These are phyloP conservation scores for Pichia manshurica DNA, from an alignment of 805 yeast species.

Conservation along the genomic window DNA sequence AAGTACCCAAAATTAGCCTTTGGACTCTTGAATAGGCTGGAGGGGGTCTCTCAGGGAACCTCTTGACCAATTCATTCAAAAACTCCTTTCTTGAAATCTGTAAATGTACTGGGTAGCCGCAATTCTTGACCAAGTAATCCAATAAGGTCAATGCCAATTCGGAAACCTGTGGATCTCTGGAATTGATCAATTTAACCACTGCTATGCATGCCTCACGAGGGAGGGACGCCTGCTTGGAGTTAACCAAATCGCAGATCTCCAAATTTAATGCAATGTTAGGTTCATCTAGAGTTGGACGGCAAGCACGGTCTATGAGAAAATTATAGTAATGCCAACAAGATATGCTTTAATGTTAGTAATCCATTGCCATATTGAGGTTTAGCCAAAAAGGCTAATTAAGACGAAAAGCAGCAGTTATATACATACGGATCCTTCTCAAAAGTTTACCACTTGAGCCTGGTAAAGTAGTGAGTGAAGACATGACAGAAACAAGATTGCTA, in stretches of 20 bases:
- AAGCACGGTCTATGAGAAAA: conserved; percentile 77
- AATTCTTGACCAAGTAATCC: conserved; percentile 91
- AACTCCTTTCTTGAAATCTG: conserved; percentile 95
- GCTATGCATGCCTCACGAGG: conserved; percentile 92
- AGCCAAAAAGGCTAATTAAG: background rate
- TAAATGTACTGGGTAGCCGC: conserved; percentile 95
- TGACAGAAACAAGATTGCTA: background rate
- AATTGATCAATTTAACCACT: conserved; percentile 75
- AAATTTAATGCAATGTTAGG: conserved; percentile 85
- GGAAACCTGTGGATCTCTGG: conserved; percentile 77
- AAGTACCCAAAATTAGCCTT: conserved; percentile 75
- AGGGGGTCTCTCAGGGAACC: conserved; percentile 95
- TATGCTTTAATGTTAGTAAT: conserved; percentile 16
- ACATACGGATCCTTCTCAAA: conserved; percentile 34
- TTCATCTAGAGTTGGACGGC: conserved; percentile 73
- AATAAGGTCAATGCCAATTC: conserved; percentile 66
- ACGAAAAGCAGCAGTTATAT: background rate
- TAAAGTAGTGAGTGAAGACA: conserved; percentile 29
- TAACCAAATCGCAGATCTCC: conserved; percentile 90
- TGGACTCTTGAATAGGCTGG: conserved; percentile 77
- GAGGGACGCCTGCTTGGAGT: conserved; percentile 83
- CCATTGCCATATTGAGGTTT: too few relatives aligned
- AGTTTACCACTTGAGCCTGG: conserved; percentile 35
- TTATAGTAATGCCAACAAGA: conserved; percentile 29
- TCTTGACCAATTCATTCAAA: conserved; percentile 82